Evolutionary conservation across 139 green algal species (phyloP), one percentile per base, ranked within the genome.

Genomic region (Coelastrella sp.): DNA sequence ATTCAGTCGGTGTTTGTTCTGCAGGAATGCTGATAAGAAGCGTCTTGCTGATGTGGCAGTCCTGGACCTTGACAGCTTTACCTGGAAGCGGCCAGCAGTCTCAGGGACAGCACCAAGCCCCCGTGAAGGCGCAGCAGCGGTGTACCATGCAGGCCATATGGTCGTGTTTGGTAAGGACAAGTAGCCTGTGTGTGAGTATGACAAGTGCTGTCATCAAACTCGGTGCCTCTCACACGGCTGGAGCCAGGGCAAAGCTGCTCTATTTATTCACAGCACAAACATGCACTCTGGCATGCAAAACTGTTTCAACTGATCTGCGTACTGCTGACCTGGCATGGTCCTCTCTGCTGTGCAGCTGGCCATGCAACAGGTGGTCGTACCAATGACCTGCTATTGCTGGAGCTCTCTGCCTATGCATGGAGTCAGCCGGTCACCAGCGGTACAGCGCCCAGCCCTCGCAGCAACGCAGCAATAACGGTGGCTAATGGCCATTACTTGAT

Each of bases 311-410:
- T 47, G 1, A 47, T 47, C 1, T 1, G 0, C 32, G 1, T 47
- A 47, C 32, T 47, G 32, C 32, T 47, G 32, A 47, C 32, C 32
- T 47, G 32, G 32, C 32, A 47, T 47, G 1, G 0, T 47, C 32
- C 32, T 47, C 32, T 47, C 32, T 47, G 32, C 32, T 47, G 32
- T 47, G 80, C 83, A 96, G 93, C 91, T 59, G 96, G 95, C 5
- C 92, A 96, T 75, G 95, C 95, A 19, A 92, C 92, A 59, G 93
- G 93, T 76, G 87, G 92, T 32, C 94, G 96, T 85, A 93, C 96
- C 85, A 98, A 98, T 90, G 97, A 99, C 88, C 87, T 98, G 58
- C 93, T 96, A 91, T 86, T 97, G 17, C 95, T 99, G 85, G 96
- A 98, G 89, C 92, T 98, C 73, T 84, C 85, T 56, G 93, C 88